A percentile compares a stretch with the other conserved stretches of the same genome.
Conservation (phyloP, 140 eudicot species). For the Flaveria floridana region DNA sequence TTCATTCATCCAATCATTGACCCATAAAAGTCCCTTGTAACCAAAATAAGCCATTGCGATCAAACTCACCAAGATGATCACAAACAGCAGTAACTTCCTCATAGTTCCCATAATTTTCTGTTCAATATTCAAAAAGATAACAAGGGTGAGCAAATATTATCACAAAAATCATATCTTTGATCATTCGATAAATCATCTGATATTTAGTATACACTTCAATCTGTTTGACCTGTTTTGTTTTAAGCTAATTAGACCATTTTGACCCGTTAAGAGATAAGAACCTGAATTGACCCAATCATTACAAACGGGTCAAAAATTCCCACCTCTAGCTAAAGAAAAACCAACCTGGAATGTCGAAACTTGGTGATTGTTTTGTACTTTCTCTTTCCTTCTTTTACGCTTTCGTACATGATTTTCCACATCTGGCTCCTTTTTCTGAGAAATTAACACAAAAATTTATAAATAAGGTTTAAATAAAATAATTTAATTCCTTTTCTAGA, state of each 20-base stretch:
- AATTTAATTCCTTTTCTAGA: neutral
- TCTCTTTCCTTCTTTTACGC: conserved; percentile 65
- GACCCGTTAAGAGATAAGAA: neutral
- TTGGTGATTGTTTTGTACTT: conserved; percentile 50
- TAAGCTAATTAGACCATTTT: neutral
- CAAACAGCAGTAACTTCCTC: conserved; percentile 47
- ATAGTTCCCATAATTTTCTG: conserved; percentile 56
- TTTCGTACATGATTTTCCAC: conserved; percentile 47
- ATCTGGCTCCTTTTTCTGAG: conserved; percentile 64
- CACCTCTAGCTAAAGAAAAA: neutral
- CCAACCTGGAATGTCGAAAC: conserved; percentile 63
- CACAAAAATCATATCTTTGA: neutral
- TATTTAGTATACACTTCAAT: neutral
- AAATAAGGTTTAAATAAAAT: neutral
- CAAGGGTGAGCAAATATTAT: neutral
- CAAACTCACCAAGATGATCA: conserved; percentile 41
- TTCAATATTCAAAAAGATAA: conserved; percentile 7
- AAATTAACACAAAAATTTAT: conserved; percentile 11
- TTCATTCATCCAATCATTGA: conserved; percentile 91
- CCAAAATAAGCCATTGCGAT: conserved; percentile 57
- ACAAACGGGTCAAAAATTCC: neutral
- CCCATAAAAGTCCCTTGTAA: conserved; percentile 70
- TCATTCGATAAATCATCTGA: neutral
- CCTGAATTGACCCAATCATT: neutral
- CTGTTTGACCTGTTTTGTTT: neutral